Base-by-base conservation (phyloP, 2,329 filamentous ascomycete species). In the Epichloe aotearoae region DNA sequence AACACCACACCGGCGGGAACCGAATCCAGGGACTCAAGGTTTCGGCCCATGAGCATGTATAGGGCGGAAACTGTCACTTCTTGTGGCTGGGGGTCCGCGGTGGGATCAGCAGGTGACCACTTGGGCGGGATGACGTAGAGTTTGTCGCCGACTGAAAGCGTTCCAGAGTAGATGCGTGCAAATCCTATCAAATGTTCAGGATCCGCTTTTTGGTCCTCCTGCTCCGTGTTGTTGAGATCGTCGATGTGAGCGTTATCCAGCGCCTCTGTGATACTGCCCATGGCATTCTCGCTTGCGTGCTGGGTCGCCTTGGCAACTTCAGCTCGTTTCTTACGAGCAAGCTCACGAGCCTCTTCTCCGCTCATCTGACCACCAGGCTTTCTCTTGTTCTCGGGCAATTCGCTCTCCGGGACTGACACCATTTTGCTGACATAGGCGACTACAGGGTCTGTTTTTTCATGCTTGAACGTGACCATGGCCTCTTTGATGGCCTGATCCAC, bases 361-460 rank as follows among this genome's bases (percentile, higher is more conserved):
- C 80, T 95, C 61, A 97, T 76, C 42, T 82, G 82, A 0, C 84
- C 83, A 15, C 69, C 66, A 15, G 81, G 76, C 37, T 54, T 55
- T 44, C 88, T 77, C 66, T 85, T 94, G 65, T 95, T 95, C 49
- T 91, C 80, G 0, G 88, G 86, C 5, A 98, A 73, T 59, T 98
- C 91, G 66, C 88, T 96, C 61, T 94, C 88, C 0, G 89, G 91
- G 12, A 98, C 77, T 0, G 93, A 93, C 1, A 97, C 87, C 89
- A 98, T 96, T 66, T 98, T 98, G 69, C 91, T 97, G 54, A 98
- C 87, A 57, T 95, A 98, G 8, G 88, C 91, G 2, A 98, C 88
- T 0, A 95, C 82, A 0, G 91, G 90, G 52, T 86, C 84, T 0
- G 82, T 75, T 39, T 78, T 74, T 0, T 74, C 75, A 3, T 79